Base-by-base conservation (phyloP, 768 basidiomycete species). In the Floccularia luteovirens region DNA sequence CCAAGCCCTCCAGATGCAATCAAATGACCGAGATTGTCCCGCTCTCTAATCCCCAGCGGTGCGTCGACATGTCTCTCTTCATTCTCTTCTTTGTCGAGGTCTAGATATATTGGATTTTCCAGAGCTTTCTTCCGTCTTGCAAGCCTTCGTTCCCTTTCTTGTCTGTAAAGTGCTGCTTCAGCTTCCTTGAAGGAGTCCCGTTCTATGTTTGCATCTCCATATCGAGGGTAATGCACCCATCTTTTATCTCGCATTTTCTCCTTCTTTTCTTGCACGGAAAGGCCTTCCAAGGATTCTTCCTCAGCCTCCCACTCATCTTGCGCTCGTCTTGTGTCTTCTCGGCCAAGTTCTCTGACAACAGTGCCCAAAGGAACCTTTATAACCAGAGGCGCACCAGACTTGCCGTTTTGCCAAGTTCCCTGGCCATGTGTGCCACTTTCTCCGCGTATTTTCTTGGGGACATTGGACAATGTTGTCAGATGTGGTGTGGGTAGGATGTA, bases 361-460 rank as follows among this genome's bases (percentile, higher is more conserved):
- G 94, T 98, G 0, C 94, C 94, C 0, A 94, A 59, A 0, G 94
- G 94, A 0, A 98, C 91, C 34, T 72, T 70, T 43, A 98, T 73
- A 35, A 91, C 63, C 3, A 77, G 67, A 2, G 92, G 89, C 2
- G 72, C 55, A 0, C 81, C 90, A 40, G 73, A 72, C 47, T 73
- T 75, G 3, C 94, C 94, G 52, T 90, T 88, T 54, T 78, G 79
- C 85, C 87, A 93, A 1, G 83, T 80, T 0, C 94, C 94, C 44
- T 78, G 75, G 12, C 94, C 94, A 43, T 82, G 63, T 0, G 59
- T 64, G 4, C 91, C 94, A 11, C 75, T 60, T 3, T 71, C 68
- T 0, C 76, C 94, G 6, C 74, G 72, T 23, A 89, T 63, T 27
- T 82, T 79, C 41, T 76, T 77, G 0, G 80, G 66, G 0, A 97